These are phyloP conservation scores for Atalantia buxifolia DNA, from an alignment of 345 rosid species.

Conservation along the genomic window DNA sequence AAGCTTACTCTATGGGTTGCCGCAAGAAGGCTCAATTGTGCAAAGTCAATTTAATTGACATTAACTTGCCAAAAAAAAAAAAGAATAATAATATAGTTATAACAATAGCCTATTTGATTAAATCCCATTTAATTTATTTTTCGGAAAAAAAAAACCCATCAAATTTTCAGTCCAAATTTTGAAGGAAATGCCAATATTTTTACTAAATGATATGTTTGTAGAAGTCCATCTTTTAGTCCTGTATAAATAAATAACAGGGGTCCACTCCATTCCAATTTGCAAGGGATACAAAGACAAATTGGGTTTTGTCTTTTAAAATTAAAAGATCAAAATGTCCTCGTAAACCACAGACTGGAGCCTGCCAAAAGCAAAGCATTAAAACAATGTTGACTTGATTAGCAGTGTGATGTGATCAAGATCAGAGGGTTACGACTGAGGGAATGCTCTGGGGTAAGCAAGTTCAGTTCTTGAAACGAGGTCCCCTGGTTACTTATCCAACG, in stretches of 20 bases:
- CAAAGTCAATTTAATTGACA: not conserved
- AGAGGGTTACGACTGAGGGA: not conserved
- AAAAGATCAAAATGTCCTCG: not conserved
- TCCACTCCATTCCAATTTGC: not conserved
- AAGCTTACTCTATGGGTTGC: not conserved
- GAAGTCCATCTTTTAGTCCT: not conserved
- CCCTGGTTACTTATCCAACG: not conserved
- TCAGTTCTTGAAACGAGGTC: not conserved
- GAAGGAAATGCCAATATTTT: not conserved
- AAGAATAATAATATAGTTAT: not conserved
- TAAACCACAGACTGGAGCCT: conserved; percentile 1
- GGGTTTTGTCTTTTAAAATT: conserved; percentile 5
- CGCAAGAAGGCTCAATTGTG: not conserved
- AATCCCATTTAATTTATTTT: no score
- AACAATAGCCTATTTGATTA: no score
- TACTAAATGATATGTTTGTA: not conserved
- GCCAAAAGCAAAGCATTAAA: not conserved
- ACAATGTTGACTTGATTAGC: not conserved
- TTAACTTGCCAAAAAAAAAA: not conserved
- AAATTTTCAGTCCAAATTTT: no score
- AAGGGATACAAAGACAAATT: not conserved
- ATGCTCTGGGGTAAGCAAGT: not conserved
- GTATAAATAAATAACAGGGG: not conserved
- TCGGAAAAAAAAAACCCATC: no score
- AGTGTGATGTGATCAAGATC: not conserved